A percentile compares a stretch with the other conserved stretches of the same genome.
These are phyloP conservation scores for Pseudogymnoascus sp. DNA, from an alignment of 2,329 filamentous ascomycete genomes.

Conservation along the genomic window DNA sequence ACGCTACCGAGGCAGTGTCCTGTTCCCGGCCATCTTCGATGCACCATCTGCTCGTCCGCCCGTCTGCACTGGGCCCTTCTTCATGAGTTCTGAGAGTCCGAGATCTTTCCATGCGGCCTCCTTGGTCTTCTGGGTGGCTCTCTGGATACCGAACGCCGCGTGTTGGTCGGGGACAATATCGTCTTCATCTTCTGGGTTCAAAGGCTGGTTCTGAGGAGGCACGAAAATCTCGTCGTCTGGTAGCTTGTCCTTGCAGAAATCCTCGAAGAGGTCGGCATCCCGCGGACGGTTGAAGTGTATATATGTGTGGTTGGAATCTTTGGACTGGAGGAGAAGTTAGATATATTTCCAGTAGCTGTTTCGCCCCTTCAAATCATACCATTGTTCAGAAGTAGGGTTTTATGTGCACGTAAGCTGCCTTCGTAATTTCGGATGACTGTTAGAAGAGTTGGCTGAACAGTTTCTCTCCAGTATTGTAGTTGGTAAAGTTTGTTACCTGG, in stretches of 20 bases:
- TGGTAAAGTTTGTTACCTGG: neutral
- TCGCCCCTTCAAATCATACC: neutral
- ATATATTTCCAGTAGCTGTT: neutral
- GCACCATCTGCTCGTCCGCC: neutral
- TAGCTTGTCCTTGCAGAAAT: constrained; percentile 63
- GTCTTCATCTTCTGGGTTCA: constrained; percentile 83
- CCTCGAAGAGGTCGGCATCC: constrained; percentile 73
- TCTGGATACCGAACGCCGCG: constrained; percentile 77
- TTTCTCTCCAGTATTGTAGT: neutral
- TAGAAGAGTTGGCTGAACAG: neutral
- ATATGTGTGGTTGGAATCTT: constrained; percentile 69
- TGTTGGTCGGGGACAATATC: constrained; percentile 85
- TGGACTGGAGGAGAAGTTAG: constrained; percentile 31
- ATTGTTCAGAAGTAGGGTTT: neutral
- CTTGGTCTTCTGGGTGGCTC: constrained; percentile 64
- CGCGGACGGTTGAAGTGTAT: constrained; percentile 66
- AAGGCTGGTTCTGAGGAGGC: constrained; percentile 68
- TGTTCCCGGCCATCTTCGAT: neutral
- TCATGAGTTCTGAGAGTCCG: constrained; percentile 64
- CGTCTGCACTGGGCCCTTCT: constrained; percentile 42
- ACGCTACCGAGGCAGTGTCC: constrained; percentile 11
- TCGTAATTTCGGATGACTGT: neutral
- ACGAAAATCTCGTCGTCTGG: constrained; percentile 77
- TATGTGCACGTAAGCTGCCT: neutral
- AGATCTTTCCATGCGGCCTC: constrained; percentile 76